phyloP scores from a whole-genome alignment of 257 asterid species.

The Gynochthodes officinalis region DNA sequence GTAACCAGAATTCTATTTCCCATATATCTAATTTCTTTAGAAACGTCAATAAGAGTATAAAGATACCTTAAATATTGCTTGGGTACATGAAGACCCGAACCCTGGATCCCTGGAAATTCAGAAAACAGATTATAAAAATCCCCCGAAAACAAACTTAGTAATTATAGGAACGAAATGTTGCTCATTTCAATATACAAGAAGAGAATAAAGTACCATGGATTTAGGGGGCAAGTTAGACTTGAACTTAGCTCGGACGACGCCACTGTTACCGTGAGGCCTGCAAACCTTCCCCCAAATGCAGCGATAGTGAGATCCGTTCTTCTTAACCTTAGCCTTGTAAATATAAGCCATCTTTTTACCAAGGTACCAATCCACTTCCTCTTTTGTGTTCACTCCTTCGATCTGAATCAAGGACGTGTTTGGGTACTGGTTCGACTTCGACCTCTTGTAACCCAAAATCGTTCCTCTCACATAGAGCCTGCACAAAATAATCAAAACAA shows the following conservation, averaged over 20 bases:
- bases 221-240: slow-evolving; percentile 73
- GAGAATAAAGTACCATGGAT: slow-evolving; percentile 44
- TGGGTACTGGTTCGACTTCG: slow-evolving; percentile 96
- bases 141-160: background rate
- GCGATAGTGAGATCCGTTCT: slow-evolving; percentile 77
- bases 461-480: slow-evolving; percentile 60
- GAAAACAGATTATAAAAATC: background rate
- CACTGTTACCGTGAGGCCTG: slow-evolving; percentile 89
- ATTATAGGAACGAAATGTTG: background rate
- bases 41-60: background rate
- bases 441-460: slow-evolving; percentile 65
- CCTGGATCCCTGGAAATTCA: slow-evolving; percentile 47
- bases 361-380: slow-evolving; percentile 79
- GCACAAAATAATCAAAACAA: background rate
- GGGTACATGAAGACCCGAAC: slow-evolving; percentile 78
- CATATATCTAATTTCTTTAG: too few species aligned
- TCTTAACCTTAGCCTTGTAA: slow-evolving; percentile 88
- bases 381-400: slow-evolving; percentile 88
- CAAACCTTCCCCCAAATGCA: slow-evolving; percentile 90
- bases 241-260: slow-evolving; percentile 79
- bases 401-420: slow-evolving; percentile 85
- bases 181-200: background rate
- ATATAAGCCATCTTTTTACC: slow-evolving; percentile 87
- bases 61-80: slow-evolving; percentile 52
- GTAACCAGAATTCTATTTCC: too few species aligned